phyloP scores from a whole-genome alignment of 495 filamentous ascomycete genomes.

The Annulohypoxylon nitens region DNA sequence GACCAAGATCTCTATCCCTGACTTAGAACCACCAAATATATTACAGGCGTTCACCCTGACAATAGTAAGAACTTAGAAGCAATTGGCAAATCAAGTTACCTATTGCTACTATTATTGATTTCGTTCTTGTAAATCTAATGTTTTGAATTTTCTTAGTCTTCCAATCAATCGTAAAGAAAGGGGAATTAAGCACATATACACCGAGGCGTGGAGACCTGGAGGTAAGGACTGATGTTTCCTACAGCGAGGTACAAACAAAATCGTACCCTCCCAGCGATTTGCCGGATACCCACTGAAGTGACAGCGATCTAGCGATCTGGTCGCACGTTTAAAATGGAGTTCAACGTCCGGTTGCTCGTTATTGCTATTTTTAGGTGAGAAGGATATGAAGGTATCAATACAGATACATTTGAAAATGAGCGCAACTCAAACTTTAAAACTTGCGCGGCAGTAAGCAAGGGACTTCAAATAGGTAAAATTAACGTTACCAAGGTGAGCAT shows the following conservation, averaged over 20 bases:
- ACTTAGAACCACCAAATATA: slow-evolving; percentile 1
- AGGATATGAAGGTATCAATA: not conserved
- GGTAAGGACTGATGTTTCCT: not conserved
- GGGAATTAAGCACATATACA: no score
- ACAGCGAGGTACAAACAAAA: not conserved
- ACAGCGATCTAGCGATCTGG: slow-evolving; percentile 22
- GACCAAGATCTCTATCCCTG: slow-evolving; percentile 16
- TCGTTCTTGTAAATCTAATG: no score
- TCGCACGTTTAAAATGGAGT: slow-evolving; percentile 14
- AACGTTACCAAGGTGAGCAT: not conserved
- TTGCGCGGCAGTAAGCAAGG: not conserved
- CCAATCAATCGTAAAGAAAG: no score
- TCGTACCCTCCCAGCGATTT: slow-evolving; percentile 1
- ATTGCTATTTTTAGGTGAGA: not conserved
- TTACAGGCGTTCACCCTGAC: not conserved
- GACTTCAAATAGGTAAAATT: not conserved
- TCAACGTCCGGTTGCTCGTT: slow-evolving; percentile 9
- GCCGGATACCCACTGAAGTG: slow-evolving; percentile 4
- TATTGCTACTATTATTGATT: no score
- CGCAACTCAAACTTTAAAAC: not conserved
- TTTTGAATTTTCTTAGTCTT: no score
- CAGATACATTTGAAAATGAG: not conserved
- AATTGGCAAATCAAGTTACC: no score
- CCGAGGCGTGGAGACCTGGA: no score
- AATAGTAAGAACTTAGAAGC: no score